These are phyloP conservation scores for Miamiensis avidus DNA, from an alignment of 169 alveolate genomes.

Conservation along the genomic window DNA sequence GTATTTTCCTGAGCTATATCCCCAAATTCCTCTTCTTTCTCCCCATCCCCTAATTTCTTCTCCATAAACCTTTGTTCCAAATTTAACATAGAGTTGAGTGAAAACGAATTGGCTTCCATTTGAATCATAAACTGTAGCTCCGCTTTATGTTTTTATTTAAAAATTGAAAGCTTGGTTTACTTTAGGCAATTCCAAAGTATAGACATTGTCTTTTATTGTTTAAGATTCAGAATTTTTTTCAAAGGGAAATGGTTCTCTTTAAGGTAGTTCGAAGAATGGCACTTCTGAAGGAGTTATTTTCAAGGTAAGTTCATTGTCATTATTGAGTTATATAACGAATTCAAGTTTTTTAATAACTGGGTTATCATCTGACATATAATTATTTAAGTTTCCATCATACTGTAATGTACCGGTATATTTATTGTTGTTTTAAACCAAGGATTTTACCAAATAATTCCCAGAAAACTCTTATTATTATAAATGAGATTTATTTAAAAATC, in stretches of 20 bases:
- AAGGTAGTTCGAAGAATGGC: neutral
- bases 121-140: neutral
- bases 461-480: too few relatives aligned
- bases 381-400: neutral
- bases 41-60: slow-evolving; percentile 76
- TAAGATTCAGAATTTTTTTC: neutral
- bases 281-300: neutral
- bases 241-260: neutral
- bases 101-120: too few relatives aligned
- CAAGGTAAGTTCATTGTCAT: neutral
- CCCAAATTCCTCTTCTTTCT: slow-evolving; percentile 70
- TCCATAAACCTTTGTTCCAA: neutral
- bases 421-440: too few relatives aligned
- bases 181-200: neutral
- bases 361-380: neutral
- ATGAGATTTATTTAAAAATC: too few relatives aligned
- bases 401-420: neutral
- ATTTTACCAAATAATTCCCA: too few relatives aligned
- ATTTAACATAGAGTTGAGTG: neutral
- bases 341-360: too few relatives aligned
- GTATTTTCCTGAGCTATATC: slow-evolving; percentile 66
- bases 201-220: neutral
- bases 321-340: neutral
- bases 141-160: neutral
- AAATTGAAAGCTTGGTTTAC: neutral